A percentile compares a stretch with the other conserved stretches of the same genome.
Evolutionary conservation across 306 rosid species (phyloP).

Genomic region (Oemleria cerasiformis): DNA sequence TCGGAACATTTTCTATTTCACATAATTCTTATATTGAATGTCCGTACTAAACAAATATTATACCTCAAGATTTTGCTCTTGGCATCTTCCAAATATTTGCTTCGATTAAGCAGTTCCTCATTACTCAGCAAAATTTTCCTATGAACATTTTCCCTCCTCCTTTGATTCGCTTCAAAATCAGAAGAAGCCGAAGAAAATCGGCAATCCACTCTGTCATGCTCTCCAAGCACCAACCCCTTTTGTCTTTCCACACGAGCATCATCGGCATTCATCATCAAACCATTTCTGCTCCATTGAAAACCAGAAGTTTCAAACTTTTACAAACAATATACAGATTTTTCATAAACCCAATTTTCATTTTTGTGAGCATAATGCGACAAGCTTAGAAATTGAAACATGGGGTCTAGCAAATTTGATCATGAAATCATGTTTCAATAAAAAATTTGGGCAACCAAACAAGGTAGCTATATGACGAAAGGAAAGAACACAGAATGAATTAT

Average conservation of each 20-base stretch:
- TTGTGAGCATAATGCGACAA: background rate
- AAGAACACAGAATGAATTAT: background rate
- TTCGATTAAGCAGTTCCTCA: constrained; percentile 36
- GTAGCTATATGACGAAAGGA: background rate
- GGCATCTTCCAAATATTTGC: constrained; percentile 43
- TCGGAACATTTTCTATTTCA: background rate
- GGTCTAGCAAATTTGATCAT: background rate
- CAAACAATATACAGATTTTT: background rate
- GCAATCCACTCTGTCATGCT: constrained; percentile 16
- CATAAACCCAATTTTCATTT: background rate
- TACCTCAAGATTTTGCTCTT: constrained; percentile 67
- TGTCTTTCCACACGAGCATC: constrained; percentile 21
- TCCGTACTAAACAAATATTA: background rate
- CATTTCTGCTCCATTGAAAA: constrained; percentile 43
- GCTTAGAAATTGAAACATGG: background rate
- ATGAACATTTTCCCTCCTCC: constrained; percentile 30
- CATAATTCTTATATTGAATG: background rate
- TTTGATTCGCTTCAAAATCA: constrained; percentile 35
- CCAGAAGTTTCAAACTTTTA: constrained; percentile 18
- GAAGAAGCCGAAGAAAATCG: constrained; percentile 24
- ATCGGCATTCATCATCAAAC: constrained; percentile 33
- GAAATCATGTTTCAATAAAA: background rate
- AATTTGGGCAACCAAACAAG: background rate
- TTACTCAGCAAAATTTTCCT: constrained; percentile 45
- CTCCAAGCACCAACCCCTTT: constrained; percentile 17